Percentiles rank a stretch among this genome's conserved stretches.
These are phyloP conservation scores for Fagopyrum tataricum DNA, from an alignment of 148 eudicot species.

Conservation along the genomic window DNA sequence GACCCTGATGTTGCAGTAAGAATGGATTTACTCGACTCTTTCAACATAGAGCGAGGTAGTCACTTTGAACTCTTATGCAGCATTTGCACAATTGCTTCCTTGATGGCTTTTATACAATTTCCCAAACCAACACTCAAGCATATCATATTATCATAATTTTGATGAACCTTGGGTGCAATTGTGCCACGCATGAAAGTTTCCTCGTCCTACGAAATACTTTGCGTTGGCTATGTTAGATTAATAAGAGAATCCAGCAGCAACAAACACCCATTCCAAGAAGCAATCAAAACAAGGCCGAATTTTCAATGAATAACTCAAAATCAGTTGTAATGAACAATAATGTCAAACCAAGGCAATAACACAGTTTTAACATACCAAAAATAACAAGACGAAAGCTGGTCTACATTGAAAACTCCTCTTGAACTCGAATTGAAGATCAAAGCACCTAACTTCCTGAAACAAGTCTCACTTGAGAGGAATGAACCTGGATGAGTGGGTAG, in stretches of 20 bases:
- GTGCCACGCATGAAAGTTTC: no score
- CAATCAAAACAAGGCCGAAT: neutral
- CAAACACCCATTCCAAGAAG: neutral
- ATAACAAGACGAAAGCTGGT: neutral
- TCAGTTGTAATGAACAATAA: neutral
- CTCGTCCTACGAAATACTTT: no score
- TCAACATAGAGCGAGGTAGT: no score
- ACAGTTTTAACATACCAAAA: neutral
- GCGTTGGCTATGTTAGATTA: no score
- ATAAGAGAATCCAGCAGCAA: neutral
- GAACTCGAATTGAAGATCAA: neutral
- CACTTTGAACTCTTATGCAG: no score
- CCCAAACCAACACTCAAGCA: no score
- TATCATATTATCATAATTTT: no score
- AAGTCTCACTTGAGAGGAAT: constrained; percentile 52
- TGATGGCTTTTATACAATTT: no score
- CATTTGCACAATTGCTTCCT: no score
- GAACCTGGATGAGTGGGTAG: constrained; percentile 65
- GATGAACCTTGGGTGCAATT: no score
- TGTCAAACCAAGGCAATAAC: neutral
- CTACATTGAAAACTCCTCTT: neutral
- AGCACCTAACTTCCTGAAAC: neutral
- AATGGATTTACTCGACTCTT: no score
- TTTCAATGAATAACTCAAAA: neutral
- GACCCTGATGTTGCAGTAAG: no score